These are phyloP conservation scores for Desmodesmus armatus DNA, from an alignment of 139 green algal genomes.

Conservation along the genomic window DNA sequence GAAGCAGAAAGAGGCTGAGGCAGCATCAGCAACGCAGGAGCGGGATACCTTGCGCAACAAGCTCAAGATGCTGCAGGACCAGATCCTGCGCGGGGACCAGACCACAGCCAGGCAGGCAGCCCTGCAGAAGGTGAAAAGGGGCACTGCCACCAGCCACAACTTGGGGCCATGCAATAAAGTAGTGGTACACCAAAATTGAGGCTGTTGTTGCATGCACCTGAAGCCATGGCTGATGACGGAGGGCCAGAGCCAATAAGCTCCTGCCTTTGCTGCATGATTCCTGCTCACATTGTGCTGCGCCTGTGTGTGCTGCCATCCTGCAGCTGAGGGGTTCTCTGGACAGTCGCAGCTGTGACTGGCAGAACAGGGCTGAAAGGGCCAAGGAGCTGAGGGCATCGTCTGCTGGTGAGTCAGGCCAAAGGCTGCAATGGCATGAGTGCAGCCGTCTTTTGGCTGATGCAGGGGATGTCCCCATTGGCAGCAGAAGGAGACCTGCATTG, in stretches of 20 bases:
- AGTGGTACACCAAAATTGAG: too few species aligned
- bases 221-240: too few species aligned
- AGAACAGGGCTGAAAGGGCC: conserved; percentile 29
- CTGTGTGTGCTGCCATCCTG: neutral
- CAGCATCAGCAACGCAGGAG: conserved; percentile 40
- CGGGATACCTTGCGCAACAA: conserved; percentile 38
- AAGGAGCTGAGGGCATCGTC: conserved; percentile 25
- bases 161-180: too few species aligned
- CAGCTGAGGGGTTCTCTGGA: conserved; percentile 24
- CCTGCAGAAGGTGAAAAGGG: neutral
- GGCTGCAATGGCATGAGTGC: neutral
- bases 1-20: conserved; percentile 41
- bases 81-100: conserved; percentile 37
- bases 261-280: too few species aligned
- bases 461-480: too few species aligned
- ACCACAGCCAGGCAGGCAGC: conserved; percentile 7
- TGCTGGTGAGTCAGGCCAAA: neutral
- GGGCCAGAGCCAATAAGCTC: too few species aligned
- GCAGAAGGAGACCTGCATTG: neutral
- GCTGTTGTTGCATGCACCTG: too few species aligned
- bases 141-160: too few species aligned
- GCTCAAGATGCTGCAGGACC: conserved; percentile 38
- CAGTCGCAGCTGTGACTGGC: conserved; percentile 18
- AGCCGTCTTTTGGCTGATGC: neutral
- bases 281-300: neutral